Evolutionary conservation across 192 early-diverging fungal species (phyloP).

Genomic region (Coemansia javaensis): DNA sequence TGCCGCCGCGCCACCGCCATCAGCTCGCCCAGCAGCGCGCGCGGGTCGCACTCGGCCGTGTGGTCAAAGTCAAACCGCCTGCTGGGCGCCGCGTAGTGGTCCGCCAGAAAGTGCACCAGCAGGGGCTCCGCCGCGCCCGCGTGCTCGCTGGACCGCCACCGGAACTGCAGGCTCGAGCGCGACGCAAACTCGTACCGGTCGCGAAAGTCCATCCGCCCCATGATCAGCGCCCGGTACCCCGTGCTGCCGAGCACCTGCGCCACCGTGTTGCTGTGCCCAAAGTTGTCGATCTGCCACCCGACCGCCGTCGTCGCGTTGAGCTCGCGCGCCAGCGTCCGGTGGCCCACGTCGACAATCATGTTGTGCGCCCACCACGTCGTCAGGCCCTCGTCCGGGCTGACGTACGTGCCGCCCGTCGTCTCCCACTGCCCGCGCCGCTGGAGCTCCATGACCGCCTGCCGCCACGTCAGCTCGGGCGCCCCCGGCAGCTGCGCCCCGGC

Average conservation of each 20-base stretch:
- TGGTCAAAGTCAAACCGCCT: constrained; percentile 36
- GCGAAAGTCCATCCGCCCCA: constrained; percentile 44
- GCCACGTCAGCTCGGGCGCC: constrained; percentile 20
- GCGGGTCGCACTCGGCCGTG: constrained; percentile 10
- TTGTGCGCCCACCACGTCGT: constrained; percentile 48
- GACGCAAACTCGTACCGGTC: constrained; percentile 21
- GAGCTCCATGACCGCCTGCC: constrained; percentile 15
- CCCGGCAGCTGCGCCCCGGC: constrained; percentile 1
- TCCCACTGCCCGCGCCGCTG: constrained; percentile 24
- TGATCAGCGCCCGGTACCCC: constrained; percentile 17
- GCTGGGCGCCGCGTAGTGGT: constrained; percentile 30
- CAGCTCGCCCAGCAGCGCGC: constrained; percentile 20
- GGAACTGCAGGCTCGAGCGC: constrained; percentile 18
- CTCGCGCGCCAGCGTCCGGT: constrained; percentile 13
- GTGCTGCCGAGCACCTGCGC: constrained; percentile 31
- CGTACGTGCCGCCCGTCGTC: constrained; percentile 35
- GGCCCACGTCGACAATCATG: constrained; percentile 29
- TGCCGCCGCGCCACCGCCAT: constrained; percentile 13
- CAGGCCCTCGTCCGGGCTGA: constrained; percentile 46
- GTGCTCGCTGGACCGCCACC: constrained; percentile 22
- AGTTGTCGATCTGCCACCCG: constrained; percentile 45
- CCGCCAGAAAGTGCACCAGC: constrained; percentile 35
- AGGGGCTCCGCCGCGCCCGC: not conserved
- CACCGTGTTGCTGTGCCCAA: constrained; percentile 26
- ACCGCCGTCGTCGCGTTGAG: constrained; percentile 19